Evolutionary conservation across 108 stramenopile genomes (phyloP), one percentile per base, ranked within the genome.

Genomic region (Nitzschia putrida): DNA sequence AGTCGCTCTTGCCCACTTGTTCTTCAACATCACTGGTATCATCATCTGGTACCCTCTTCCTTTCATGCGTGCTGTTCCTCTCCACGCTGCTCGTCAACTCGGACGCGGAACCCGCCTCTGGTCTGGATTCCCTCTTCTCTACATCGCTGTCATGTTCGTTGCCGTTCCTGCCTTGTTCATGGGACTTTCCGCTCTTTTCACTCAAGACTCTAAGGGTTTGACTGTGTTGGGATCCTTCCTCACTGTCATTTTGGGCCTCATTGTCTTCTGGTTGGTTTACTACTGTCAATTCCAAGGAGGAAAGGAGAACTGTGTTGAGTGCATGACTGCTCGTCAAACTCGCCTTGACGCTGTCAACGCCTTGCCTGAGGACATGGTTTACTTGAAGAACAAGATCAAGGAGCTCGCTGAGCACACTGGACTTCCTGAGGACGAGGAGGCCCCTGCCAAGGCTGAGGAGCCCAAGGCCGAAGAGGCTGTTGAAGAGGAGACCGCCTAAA

Each of bases 21-120:
- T 90, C 71, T 93, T 93, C 84, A 93, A 93, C 82, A 74, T 93
- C 45, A 57, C 64, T 25, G 92, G 92, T 49, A 88, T 89, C 54
- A 43, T 90, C 50, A 88, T 91, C 52, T 94, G 87, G 85, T 94
- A 91, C 76, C 93, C 93, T 20, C 47, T 94, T 50, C 90, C 93
- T 11, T 80, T 83, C 68, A 88, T 94, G 88, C 83, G 93, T 21
- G 26, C 41, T 20, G 52, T 94, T 61, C 90, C 93, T 10, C 64
- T 91, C 49, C 56, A 65, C 39, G 79, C 77, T 51, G 83, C 90
- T 21, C 76, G 84, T 25, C 56, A 71, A 13, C 82, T 94, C 53
- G 93, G 93, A 37, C 69, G 72, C 45, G 74, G 64, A 20, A 91
- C 93, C 4, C 75, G 87, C 12, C 34, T 80, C 34, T 91, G 77